Evolutionary conservation across 495 filamentous ascomycete genomes (phyloP).

Genomic region (Gamarada debralockiae): DNA sequence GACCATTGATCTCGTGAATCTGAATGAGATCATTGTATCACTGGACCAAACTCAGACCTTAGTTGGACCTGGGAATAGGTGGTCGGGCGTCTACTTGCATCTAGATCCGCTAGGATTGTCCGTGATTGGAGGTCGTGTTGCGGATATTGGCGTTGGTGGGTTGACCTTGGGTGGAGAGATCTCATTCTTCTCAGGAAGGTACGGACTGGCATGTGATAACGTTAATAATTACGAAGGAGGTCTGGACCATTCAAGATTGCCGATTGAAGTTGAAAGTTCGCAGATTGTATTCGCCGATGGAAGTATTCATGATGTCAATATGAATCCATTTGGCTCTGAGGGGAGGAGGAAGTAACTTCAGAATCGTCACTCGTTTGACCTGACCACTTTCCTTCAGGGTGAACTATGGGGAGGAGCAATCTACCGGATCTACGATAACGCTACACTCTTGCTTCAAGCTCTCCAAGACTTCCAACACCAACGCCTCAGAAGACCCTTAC

Average conservation of each 20-base stretch:
- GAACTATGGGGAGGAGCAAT: constrained; percentile 40
- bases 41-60: constrained; percentile 28
- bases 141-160: constrained; percentile 23
- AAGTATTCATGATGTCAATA: background rate
- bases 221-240: constrained; percentile 20
- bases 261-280: background rate
- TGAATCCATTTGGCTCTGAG: constrained; percentile 48
- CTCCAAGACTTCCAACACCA: background rate
- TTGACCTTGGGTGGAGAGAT: constrained; percentile 27
- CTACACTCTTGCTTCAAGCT: background rate
- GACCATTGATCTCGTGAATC: constrained; percentile 46
- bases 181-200: constrained; percentile 36
- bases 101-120: constrained; percentile 43
- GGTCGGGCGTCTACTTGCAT: constrained; percentile 49
- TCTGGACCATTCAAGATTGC: background rate
- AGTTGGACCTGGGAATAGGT: constrained; percentile 44
- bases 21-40: constrained; percentile 37
- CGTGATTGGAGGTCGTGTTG: constrained; percentile 36
- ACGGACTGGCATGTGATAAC: constrained; percentile 45
- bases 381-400: constrained; percentile 35
- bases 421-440: background rate
- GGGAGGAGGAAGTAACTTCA: constrained; percentile 49
- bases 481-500: background rate
- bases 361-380: constrained; percentile 48
- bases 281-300: background rate